Conservation (phyloP, 768 basidiomycete genomes). For the Exsudoporus frostii region DNA sequence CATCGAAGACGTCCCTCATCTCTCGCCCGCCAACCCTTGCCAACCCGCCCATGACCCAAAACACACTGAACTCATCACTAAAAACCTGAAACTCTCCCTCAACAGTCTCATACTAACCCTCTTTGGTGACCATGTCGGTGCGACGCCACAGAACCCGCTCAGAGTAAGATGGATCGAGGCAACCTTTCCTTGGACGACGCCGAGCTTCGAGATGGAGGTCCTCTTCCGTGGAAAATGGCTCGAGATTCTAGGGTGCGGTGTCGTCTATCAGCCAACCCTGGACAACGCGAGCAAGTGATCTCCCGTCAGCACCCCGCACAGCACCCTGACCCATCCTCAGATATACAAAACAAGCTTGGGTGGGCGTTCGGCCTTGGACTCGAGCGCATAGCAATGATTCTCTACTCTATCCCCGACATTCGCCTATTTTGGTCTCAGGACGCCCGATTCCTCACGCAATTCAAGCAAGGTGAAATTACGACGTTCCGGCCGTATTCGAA, state of each 20-base stretch:
- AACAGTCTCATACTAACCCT: constrained; percentile 81
- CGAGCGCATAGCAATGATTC: constrained; percentile 96
- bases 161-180: constrained; percentile 96
- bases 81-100: constrained; percentile 85
- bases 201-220: constrained; percentile 97
- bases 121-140: constrained; percentile 62
- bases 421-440: constrained; percentile 96
- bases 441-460: constrained; percentile 83
- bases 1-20: constrained; percentile 81
- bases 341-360: constrained; percentile 77
- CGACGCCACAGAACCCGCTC: constrained; percentile 63
- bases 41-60: constrained; percentile 75
- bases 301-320: background rate
- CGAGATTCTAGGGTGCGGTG: constrained; percentile 92
- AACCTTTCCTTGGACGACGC: constrained; percentile 96
- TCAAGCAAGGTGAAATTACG: constrained; percentile 69
- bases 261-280: constrained; percentile 85
- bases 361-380: constrained; percentile 99
- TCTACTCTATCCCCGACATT: constrained; percentile 96
- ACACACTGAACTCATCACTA: constrained; percentile 69
- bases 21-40: constrained; percentile 72
- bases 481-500: constrained; percentile 90
- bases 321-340: constrained; percentile 37
- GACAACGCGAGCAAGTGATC: constrained; percentile 73
- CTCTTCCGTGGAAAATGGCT: constrained; percentile 96